These are phyloP conservation scores for Botryotinia convoluta DNA, from an alignment of 2,329 filamentous ascomycete species.

Conservation along the genomic window DNA sequence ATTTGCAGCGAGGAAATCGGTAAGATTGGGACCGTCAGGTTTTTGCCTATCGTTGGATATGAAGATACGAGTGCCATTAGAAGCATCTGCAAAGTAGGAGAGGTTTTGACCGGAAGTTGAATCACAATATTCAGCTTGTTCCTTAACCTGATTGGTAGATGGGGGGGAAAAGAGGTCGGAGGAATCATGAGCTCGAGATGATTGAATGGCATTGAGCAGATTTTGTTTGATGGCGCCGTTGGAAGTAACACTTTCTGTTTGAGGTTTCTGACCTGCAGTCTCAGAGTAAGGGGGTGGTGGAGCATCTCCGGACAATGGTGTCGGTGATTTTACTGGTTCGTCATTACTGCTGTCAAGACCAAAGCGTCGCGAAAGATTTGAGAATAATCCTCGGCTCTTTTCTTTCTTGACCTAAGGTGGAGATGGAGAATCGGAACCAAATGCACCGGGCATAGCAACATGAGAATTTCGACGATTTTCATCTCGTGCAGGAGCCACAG, in stretches of 20 bases:
- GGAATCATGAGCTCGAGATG: slow-evolving; percentile 74
- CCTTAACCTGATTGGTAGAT: slow-evolving; percentile 69
- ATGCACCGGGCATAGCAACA: slow-evolving; percentile 69
- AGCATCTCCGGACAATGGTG: slow-evolving; percentile 21
- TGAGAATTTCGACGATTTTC: slow-evolving; percentile 42
- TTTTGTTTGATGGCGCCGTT: slow-evolving; percentile 65
- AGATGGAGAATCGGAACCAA: slow-evolving; percentile 58
- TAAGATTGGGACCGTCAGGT: slow-evolving; percentile 49
- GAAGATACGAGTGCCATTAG: slow-evolving; percentile 72
- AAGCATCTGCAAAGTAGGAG: slow-evolving; percentile 64
- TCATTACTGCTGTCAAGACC: slow-evolving; percentile 55
- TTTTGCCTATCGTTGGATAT: slow-evolving; percentile 50
- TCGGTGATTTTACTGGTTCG: slow-evolving; percentile 1
- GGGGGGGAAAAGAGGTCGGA: slow-evolving; percentile 70
- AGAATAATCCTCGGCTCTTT: slow-evolving; percentile 56
- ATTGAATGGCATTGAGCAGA: slow-evolving; percentile 73
- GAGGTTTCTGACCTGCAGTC: slow-evolving; percentile 24
- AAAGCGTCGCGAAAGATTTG: slow-evolving; percentile 61
- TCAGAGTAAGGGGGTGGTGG: slow-evolving; percentile 34
- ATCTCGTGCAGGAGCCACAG: slow-evolving; percentile 24
- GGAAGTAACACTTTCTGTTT: slow-evolving; percentile 51
- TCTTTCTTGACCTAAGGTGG: slow-evolving; percentile 46
- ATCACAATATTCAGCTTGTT: slow-evolving; percentile 86
- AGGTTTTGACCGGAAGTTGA: slow-evolving; percentile 71
- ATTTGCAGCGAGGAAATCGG: slow-evolving; percentile 60